phyloP scores from a whole-genome alignment of 129 eudicot species.

The Gnaphalium uliginosum region DNA sequence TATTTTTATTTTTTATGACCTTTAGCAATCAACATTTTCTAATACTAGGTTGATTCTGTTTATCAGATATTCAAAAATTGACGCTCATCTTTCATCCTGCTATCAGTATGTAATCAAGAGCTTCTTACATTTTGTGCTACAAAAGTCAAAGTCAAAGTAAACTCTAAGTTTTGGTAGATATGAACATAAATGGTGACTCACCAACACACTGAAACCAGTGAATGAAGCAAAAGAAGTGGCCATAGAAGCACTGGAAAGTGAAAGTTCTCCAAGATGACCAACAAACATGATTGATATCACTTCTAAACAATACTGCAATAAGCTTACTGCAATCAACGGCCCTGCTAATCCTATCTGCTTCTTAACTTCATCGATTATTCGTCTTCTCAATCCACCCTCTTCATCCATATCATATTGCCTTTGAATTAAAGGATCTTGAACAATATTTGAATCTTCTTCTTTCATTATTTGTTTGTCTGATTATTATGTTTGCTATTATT shows the following conservation, averaged over 20 bases:
- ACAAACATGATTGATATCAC: constrained; percentile 69
- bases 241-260: constrained; percentile 78
- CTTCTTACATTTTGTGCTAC: background rate
- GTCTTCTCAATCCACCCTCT: constrained; percentile 24
- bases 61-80: background rate
- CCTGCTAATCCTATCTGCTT: constrained; percentile 55
- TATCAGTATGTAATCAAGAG: background rate
- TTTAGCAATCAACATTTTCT: too few species aligned
- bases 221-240: constrained; percentile 78
- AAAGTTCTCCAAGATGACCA: constrained; percentile 67
- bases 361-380: constrained; percentile 52
- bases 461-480: constrained; percentile 27
- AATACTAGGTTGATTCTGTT: too few species aligned
- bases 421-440: constrained; percentile 38
- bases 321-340: constrained; percentile 67
- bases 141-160: constrained; percentile 7
- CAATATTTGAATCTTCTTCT: constrained; percentile 28
- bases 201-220: constrained; percentile 72
- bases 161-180: background rate
- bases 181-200: constrained; percentile 22
- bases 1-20: too few species aligned
- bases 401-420: constrained; percentile 23
- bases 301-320: constrained; percentile 61
- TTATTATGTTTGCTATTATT: background rate
- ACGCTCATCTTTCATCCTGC: too few species aligned